Percentiles rank a stretch among this genome's conserved stretches.
Evolutionary conservation across 2,329 filamentous ascomycete genomes (phyloP).

Genomic region (Fusarium sp.): DNA sequence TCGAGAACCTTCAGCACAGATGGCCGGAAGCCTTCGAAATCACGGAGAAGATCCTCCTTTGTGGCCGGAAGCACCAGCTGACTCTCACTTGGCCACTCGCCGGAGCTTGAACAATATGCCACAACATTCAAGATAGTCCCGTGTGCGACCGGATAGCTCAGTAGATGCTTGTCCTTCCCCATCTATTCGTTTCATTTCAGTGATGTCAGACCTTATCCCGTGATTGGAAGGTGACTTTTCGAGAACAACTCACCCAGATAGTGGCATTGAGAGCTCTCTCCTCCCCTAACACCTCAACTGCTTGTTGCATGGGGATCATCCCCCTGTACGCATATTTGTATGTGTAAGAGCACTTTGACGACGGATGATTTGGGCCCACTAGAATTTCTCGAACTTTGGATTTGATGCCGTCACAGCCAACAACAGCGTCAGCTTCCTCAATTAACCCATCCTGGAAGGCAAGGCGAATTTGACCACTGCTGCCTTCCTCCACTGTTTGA

Average conservation of each 20-base stretch:
- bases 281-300: background rate
- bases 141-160: background rate
- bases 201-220: too few species aligned
- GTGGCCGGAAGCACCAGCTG: background rate
- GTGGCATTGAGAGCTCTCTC: background rate
- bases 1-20: background rate
- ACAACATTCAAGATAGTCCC: background rate
- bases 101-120: background rate
- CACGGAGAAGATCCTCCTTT: background rate
- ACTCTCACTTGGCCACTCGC: background rate
- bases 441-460: rapidly evolving
- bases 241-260: background rate
- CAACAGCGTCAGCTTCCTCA: background rate
- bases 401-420: background rate
- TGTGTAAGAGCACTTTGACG: background rate
- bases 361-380: rapidly evolving
- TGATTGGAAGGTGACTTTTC: too few species aligned
- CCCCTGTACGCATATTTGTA: background rate
- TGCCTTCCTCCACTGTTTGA: rapidly evolving
- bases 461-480: background rate
- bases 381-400: background rate
- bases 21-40: background rate
- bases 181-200: rapidly evolving
- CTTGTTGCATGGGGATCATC: background rate
- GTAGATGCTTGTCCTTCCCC: background rate